These are phyloP conservation scores for Ammopiptanthus mongolicus DNA, from an alignment of 306 rosid species.

Conservation along the genomic window DNA sequence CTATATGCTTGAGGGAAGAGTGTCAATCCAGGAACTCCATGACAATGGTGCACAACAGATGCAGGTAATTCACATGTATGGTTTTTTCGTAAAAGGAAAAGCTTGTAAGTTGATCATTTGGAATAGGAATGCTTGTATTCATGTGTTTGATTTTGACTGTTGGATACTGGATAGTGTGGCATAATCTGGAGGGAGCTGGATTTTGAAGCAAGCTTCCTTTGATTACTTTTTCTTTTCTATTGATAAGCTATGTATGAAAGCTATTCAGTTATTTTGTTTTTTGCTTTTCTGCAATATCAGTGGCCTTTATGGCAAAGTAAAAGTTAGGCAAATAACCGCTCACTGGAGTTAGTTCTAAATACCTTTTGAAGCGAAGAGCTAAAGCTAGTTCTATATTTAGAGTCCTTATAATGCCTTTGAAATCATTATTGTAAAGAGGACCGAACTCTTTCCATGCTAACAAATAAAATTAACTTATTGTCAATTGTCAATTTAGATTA, in stretches of 20 bases:
- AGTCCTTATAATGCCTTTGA: background rate
- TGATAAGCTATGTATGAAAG: background rate
- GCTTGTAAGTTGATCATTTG: background rate
- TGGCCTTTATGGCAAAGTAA: background rate
- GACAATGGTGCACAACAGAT: constrained; percentile 89
- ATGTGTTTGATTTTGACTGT: background rate
- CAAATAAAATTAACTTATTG: background rate
- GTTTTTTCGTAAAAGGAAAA: background rate
- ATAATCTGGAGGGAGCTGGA: background rate
- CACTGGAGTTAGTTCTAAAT: background rate
- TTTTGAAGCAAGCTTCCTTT: constrained; percentile 12
- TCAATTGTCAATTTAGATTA: background rate
- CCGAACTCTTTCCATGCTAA: background rate
- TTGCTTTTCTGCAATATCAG: background rate
- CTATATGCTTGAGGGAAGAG: constrained; percentile 74
- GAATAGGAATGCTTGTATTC: background rate
- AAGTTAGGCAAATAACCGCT: background rate
- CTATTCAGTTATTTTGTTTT: background rate
- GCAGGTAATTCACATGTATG: constrained; percentile 51
- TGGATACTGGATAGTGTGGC: background rate
- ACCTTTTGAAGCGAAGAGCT: background rate
- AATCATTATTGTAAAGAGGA: background rate
- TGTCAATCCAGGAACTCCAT: constrained; percentile 89
- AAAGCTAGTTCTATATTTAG: background rate
- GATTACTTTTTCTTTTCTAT: background rate